These are phyloP conservation scores for Coelastrella sp. DNA, from an alignment of 139 green algal genomes.

Conservation along the genomic window DNA sequence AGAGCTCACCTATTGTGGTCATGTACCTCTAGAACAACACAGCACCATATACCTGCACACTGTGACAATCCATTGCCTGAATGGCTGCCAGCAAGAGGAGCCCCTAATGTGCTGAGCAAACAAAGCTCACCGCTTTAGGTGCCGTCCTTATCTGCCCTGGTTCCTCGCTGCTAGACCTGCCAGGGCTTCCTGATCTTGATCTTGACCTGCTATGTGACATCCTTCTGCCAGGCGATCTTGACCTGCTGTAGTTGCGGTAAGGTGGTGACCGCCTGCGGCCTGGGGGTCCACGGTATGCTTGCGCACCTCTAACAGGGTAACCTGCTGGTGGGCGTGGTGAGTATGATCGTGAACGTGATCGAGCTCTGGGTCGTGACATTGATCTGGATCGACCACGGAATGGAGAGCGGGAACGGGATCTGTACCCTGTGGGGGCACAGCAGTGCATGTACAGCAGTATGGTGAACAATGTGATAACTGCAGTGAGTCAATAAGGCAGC, in stretches of 20 bases:
- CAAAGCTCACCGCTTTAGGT: conserved; percentile 1
- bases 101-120: not conserved
- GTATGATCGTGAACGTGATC: not conserved
- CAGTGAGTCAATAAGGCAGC: not conserved
- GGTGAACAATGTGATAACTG: not conserved
- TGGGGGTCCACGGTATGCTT: not conserved
- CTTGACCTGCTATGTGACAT: not conserved
- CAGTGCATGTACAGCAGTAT: not conserved
- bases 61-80: not conserved
- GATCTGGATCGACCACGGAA: not conserved
- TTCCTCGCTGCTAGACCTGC: not conserved
- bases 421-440: not conserved
- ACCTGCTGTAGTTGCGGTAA: not conserved
- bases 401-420: conserved; percentile 5
- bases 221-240: not conserved
- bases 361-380: not conserved
- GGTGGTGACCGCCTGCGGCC: not conserved
- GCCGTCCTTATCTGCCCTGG: conserved; percentile 17
- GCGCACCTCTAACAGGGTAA: not conserved
- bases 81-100: not conserved
- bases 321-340: not conserved
- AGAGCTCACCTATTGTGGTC: no score
- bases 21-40: no score
- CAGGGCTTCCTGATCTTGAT: not conserved
- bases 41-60: not conserved